Evolutionary conservation across 2,329 filamentous ascomycete genomes (phyloP), one percentile per base, ranked within the genome.

Genomic region (Cytospora mali): DNA sequence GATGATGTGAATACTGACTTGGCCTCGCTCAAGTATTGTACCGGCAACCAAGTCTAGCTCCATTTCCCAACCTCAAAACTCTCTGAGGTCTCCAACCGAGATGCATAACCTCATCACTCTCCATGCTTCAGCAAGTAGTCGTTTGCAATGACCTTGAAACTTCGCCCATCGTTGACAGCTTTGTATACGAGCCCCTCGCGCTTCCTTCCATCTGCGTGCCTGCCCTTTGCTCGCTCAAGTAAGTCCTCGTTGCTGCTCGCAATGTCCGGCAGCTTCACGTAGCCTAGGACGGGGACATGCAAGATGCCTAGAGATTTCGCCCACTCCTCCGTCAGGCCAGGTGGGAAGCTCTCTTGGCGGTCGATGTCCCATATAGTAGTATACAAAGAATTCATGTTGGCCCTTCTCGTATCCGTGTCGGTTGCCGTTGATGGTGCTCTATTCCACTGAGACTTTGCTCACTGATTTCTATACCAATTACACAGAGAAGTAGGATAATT

Each of bases 351-450:
- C 33, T 59, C 64, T 33, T 70, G 67, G 27, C 62, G 42, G 31
- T 72, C 69, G 9, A 76, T 68, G 56, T 77, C 72, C 64, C 69
- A 71, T 10, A 75, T 63, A 9, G 69, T 60, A 50, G n/a, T 71
- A 77, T 14, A 77, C 68, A 59, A 73, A 73, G 58, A 76, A 74
- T 13, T 69, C 69, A 62, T 71, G 69, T 6, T 57, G 11, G 13
- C 63, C 68, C 4, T 29, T 55, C 11, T 55, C 56, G 49, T 72
- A 71, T 6, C 59, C 53, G 58, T 73, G 67, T 18, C 68, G 70
- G 63, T 75, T 74, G 7, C 67, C 60, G 11, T 69, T 63, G 54
- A 74, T 63, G 28, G 31, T 33, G 31, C 31, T 33, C n/a, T n/a
- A n/a, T n/a, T n/a, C n/a, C n/a, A n/a, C n/a, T n/a, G n/a, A n/a